Evolutionary conservation across 225 moss, liverwort and hornwort species (phyloP).

Genomic region (Sphagnum contortum): DNA sequence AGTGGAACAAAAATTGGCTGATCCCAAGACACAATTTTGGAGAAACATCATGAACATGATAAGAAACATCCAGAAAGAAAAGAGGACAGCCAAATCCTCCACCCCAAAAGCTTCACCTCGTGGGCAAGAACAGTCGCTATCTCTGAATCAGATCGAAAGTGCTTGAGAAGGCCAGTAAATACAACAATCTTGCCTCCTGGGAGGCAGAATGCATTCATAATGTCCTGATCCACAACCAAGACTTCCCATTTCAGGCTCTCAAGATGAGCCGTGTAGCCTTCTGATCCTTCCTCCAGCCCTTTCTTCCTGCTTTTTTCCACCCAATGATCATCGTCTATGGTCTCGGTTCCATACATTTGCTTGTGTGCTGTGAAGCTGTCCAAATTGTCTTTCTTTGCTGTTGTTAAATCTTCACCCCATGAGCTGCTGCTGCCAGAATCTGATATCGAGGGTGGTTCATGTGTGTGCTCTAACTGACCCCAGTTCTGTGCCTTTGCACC

Average conservation of each 20-base stretch:
- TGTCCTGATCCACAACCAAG: slow-evolving; percentile 68
- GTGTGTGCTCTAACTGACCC: slow-evolving; percentile 37
- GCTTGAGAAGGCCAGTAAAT: slow-evolving; percentile 83
- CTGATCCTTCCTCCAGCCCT: slow-evolving; percentile 58
- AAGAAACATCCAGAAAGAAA: neutral
- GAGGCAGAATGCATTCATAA: slow-evolving; percentile 83
- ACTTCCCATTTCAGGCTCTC: slow-evolving; percentile 87
- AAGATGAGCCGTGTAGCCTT: slow-evolving; percentile 60
- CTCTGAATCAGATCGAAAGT: slow-evolving; percentile 60
- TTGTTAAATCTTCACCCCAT: slow-evolving; percentile 6
- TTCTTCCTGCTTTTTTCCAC: slow-evolving; percentile 79
- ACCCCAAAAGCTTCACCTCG: slow-evolving; percentile 38
- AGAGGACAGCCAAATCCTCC: no score
- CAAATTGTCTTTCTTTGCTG: slow-evolving; percentile 6
- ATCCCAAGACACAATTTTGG: neutral
- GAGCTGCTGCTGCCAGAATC: no score
- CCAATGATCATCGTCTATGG: slow-evolving; percentile 68
- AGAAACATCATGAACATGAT: neutral
- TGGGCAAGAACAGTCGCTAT: slow-evolving; percentile 85
- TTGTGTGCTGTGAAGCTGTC: slow-evolving; percentile 14
- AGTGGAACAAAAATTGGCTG: no score
- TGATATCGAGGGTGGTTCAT: neutral
- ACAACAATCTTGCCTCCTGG: slow-evolving; percentile 98
- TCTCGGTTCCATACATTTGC: slow-evolving; percentile 55
- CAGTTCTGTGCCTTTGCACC: slow-evolving; percentile 52